These are phyloP conservation scores for Yamadazyma olivae DNA, from an alignment of 805 yeast species.

Conservation along the genomic window DNA sequence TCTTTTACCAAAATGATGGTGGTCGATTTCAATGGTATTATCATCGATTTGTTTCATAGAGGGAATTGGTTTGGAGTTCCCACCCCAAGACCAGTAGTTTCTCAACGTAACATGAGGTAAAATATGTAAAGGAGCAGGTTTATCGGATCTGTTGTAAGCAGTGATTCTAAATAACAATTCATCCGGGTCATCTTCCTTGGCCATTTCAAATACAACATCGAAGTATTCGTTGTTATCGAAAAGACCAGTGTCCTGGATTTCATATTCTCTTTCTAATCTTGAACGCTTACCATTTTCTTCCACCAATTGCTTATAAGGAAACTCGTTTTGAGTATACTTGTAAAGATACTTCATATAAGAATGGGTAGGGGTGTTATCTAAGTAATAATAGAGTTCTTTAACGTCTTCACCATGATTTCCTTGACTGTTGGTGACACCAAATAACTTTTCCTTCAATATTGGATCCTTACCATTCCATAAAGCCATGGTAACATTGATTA, in stretches of 20 bases:
- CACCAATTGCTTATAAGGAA: slow-evolving; percentile 75
- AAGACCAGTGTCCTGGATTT: slow-evolving; percentile 75
- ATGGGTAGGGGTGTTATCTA: slow-evolving; percentile 92
- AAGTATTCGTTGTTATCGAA: slow-evolving; percentile 75
- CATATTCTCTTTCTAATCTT: slow-evolving; percentile 72
- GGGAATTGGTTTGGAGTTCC: slow-evolving; percentile 51
- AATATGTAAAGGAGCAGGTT: slow-evolving; percentile 85
- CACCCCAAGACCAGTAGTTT: slow-evolving; percentile 94
- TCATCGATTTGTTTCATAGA: slow-evolving; percentile 36
- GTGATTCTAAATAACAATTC: slow-evolving; percentile 81
- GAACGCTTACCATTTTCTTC: slow-evolving; percentile 63
- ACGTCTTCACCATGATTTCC: slow-evolving; percentile 98
- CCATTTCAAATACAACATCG: slow-evolving; percentile 87
- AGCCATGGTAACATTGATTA: slow-evolving; percentile 73
- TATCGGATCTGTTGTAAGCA: slow-evolving; percentile 78
- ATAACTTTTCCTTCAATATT: slow-evolving; percentile 78
- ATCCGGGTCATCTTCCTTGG: slow-evolving; percentile 79
- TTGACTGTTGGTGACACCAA: slow-evolving; percentile 87
- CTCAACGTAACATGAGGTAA: slow-evolving; percentile 82
- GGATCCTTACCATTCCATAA: slow-evolving; percentile 90
- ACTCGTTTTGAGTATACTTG: slow-evolving; percentile 86
- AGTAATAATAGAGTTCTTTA: slow-evolving; percentile 77
- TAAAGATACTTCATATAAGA: slow-evolving; percentile 87
- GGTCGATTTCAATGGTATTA: slow-evolving; percentile 56
- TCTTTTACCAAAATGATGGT: slow-evolving; percentile 68